A percentile compares a stretch with the other conserved stretches of the same genome.
Evolutionary conservation across 139 green algal genomes (phyloP).

Genomic region (Nannochloris sp.): DNA sequence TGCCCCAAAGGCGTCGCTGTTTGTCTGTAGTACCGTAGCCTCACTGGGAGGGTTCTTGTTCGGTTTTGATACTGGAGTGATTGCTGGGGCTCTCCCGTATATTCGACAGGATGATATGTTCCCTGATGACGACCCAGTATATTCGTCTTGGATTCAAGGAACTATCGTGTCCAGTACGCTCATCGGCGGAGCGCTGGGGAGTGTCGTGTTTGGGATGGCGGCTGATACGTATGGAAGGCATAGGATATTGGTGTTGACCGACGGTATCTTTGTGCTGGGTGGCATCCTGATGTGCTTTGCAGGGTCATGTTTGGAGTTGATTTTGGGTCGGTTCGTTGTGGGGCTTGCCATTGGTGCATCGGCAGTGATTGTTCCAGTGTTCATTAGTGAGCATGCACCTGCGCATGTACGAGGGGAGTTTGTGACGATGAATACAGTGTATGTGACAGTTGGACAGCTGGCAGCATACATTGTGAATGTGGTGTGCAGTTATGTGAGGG

Average conservation of each 20-base stretch:
- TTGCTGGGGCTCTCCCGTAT: slow-evolving; percentile 63
- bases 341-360: slow-evolving; percentile 50
- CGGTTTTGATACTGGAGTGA: slow-evolving; percentile 20
- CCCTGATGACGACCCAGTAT: slow-evolving; percentile 5
- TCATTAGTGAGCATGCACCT: slow-evolving; percentile 45
- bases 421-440: slow-evolving; percentile 53
- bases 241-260: slow-evolving; percentile 25
- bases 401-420: slow-evolving; percentile 25
- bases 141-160: slow-evolving; percentile 26
- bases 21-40: background rate
- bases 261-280: slow-evolving; percentile 40
- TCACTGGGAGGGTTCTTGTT: background rate
- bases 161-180: slow-evolving; percentile 43
- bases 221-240: slow-evolving; percentile 34
- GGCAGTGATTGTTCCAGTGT: slow-evolving; percentile 49
- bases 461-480: slow-evolving; percentile 55
- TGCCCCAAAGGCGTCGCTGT: background rate
- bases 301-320: background rate
- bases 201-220: slow-evolving; percentile 37
- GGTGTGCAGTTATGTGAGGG: slow-evolving; percentile 47
- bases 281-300: slow-evolving; percentile 35
- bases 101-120: slow-evolving; percentile 54
- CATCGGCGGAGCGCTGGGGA: slow-evolving; percentile 32
- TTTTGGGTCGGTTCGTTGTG: slow-evolving; percentile 38
- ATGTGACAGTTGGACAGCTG: slow-evolving; percentile 61